Evolutionary conservation across 2,329 filamentous ascomycete genomes (phyloP).

Genomic region (Chaetothyriales sp.): DNA sequence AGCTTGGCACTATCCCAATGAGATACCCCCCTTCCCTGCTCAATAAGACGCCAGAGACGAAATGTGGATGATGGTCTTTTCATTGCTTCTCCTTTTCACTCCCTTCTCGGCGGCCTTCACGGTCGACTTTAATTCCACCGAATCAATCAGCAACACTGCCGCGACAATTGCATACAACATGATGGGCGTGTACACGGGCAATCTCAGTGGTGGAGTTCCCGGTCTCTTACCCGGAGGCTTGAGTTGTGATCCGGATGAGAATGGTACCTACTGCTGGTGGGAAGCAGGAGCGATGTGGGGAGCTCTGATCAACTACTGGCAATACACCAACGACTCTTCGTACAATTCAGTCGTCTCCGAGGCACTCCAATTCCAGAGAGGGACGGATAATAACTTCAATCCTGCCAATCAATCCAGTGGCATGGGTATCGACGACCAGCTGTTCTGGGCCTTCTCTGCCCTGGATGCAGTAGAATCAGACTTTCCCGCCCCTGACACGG

Average conservation of each 20-base stretch:
- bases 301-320: conserved; percentile 30
- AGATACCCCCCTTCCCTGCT: too few relatives aligned
- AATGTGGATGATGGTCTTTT: too few relatives aligned
- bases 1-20: too few relatives aligned
- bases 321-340: conserved; percentile 27
- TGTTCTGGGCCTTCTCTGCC: conserved; percentile 44
- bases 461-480: conserved; percentile 43
- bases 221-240: conserved; percentile 28
- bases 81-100: too few relatives aligned
- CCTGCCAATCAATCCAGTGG: conserved; percentile 28
- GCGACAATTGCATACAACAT: conserved; percentile 26
- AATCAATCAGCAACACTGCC: conserved; percentile 25
- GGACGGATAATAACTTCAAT: conserved; percentile 27
- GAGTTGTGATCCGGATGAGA: conserved; percentile 15
- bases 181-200: conserved; percentile 27
- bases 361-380: conserved; percentile 26
- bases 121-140: conserved; percentile 8
- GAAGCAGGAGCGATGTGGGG: conserved; percentile 32
- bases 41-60: too few relatives aligned
- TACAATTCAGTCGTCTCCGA: conserved; percentile 28
- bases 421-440: conserved; percentile 44
- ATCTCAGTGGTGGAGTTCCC: conserved; percentile 26
- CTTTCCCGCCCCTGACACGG: conserved; percentile 28
- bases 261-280: conserved; percentile 29
- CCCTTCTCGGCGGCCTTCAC: too few relatives aligned